A percentile compares a stretch with the other conserved stretches of the same genome.
These are phyloP conservation scores for Sicyos baderoa DNA, from an alignment of 306 rosid species.

Conservation along the genomic window DNA sequence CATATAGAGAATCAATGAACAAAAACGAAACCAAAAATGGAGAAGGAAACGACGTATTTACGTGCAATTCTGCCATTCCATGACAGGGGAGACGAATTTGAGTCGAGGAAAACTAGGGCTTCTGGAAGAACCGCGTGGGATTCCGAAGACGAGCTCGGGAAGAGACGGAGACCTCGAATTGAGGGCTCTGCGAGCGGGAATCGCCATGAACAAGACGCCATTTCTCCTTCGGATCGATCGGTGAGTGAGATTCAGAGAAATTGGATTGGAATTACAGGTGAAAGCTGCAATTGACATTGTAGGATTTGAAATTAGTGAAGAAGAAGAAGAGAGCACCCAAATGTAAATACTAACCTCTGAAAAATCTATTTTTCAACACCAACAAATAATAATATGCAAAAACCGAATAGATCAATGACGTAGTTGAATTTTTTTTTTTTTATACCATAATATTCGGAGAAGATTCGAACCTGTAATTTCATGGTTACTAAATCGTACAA, in stretches of 20 bases:
- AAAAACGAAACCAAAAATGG: background rate
- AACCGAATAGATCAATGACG: no score
- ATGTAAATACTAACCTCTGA: no score
- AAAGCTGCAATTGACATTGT: constrained; percentile 38
- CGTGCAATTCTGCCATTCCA: constrained; percentile 99
- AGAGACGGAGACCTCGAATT: constrained; percentile 30
- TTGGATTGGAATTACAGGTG: constrained; percentile 22
- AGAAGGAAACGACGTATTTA: constrained; percentile 19
- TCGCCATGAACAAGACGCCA: constrained; percentile 22
- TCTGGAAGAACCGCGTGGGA: constrained; percentile 21
- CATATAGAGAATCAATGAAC: background rate
- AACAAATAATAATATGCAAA: no score
- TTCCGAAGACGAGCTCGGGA: constrained; percentile 30
- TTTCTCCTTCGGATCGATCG: constrained; percentile 18
- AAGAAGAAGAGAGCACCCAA: no score
- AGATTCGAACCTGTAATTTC: no score
- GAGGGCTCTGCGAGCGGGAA: constrained; percentile 30
- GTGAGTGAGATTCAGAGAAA: constrained; percentile 15
- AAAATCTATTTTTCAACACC: no score
- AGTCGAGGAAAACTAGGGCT: constrained; percentile 28
- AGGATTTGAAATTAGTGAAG: background rate
- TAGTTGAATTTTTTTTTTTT: no score
- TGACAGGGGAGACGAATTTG: constrained; percentile 53
- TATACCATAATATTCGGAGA: no score
- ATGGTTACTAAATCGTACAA: no score